Base-by-base conservation (phyloP, 352 stramenopile genomes). In the Phytophthora ohioensis region DNA sequence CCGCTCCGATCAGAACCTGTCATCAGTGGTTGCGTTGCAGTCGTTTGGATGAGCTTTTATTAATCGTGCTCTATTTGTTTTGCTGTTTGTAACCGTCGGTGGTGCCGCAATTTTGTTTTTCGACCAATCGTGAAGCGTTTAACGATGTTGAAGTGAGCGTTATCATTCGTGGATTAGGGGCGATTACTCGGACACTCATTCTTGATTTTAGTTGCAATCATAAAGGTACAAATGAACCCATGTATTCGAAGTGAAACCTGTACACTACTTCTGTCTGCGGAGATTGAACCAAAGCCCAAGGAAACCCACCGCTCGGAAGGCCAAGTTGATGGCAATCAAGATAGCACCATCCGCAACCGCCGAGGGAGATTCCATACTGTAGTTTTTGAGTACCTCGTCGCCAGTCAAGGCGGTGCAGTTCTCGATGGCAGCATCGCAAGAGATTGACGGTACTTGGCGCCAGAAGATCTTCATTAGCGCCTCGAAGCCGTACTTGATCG, bases 401-500 rank as follows among this genome's bases (percentile, higher is more conserved):
- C 78, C 78, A 2, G 71, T 71, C 7, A 13, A 7, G 1, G 75
- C 71, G 3, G 63, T 71, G 45, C 79, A 86, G 34, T 71, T 71
- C 38, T 67, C 65, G 7, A 64, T 41, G 1, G 64, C 27, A 4
- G 27, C 21, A 31, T 73, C 15, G 60, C 81, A 90, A 9, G 77
- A 39, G n/a, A 90, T 90, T 0, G 46, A 27, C 3, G 57, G 32
- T 7, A 87, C 63, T 8, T 70, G 38, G 1, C 60, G 17, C 82
- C 82, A 90, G 59, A 75, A 88, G 36, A 84, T 75, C 21, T 80
- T 84, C 73, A 85, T 88, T 13, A 84, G 10, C 8, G 71, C 81
- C 34, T 81, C 75, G 47, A 78, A 88, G 34, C 77, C 72, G 53
- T 80, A 86, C 38, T 81, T 82, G 47, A 87, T 67, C 1, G 78